Percentiles rank a stretch among this genome's conserved stretches.
These are phyloP conservation scores for Aspergillus caelatus DNA, from an alignment of 2,329 filamentous ascomycete species.

Conservation along the genomic window DNA sequence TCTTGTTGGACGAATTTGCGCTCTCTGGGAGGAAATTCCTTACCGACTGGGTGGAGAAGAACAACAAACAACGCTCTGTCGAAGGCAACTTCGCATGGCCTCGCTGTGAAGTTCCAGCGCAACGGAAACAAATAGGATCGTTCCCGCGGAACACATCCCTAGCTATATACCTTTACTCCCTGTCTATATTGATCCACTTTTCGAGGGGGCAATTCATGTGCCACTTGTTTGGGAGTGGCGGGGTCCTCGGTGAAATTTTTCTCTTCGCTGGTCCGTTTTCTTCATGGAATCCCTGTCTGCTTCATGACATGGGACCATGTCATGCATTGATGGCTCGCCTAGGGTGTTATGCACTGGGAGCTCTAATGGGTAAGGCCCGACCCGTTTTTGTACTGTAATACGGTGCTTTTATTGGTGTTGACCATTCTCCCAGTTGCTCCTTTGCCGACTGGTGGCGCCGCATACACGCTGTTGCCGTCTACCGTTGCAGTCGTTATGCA, in stretches of 20 bases:
- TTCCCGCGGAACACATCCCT: neutral
- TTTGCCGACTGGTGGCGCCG: neutral
- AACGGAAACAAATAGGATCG: conserved; percentile 12
- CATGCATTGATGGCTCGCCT: neutral
- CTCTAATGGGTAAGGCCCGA: neutral
- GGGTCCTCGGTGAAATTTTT: neutral
- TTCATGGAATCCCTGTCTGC: neutral
- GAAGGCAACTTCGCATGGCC: conserved; percentile 1
- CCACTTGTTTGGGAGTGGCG: neutral
- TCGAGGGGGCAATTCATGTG: neutral
- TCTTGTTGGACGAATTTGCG: neutral
- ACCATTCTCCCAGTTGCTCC: neutral
- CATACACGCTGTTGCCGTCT: neutral
- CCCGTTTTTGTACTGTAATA: neutral
- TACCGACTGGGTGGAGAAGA: neutral
- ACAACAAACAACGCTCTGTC: neutral
- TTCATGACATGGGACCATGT: neutral
- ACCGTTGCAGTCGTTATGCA: neutral
- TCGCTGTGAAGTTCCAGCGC: neutral
- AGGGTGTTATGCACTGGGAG: neutral
- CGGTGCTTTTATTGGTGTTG: neutral
- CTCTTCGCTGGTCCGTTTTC: neutral
- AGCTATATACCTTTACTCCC: neutral
- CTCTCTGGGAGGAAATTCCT: neutral
- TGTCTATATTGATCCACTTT: neutral